phyloP scores from a whole-genome alignment of 345 rosid species.

The Iberis pinnata region DNA sequence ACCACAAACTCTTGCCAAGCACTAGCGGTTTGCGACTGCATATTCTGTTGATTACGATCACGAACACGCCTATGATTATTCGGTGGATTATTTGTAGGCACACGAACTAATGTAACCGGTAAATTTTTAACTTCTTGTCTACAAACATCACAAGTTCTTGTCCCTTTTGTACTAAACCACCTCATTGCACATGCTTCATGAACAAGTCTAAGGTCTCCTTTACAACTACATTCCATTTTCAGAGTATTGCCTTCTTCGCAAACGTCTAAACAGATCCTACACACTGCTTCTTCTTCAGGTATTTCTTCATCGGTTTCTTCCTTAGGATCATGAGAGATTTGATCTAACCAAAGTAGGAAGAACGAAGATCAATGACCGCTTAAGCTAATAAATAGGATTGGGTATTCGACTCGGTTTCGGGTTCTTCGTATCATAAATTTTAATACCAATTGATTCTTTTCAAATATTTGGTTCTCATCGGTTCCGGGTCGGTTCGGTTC shows the following conservation, averaged over 20 bases:
- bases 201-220: conserved; percentile 82
- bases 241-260: conserved; percentile 84
- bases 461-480: too few relatives aligned
- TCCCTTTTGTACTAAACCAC: conserved; percentile 88
- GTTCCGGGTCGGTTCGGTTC: too few relatives aligned
- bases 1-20: conserved; percentile 98
- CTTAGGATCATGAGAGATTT: conserved; percentile 40
- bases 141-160: conserved; percentile 84
- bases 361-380: too few relatives aligned
- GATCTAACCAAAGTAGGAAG: conserved; percentile 42
- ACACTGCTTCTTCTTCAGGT: conserved; percentile 90
- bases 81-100: conserved; percentile 33
- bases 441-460: too few relatives aligned
- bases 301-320: conserved; percentile 81
- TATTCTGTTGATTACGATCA: conserved; percentile 43
- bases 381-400: too few relatives aligned
- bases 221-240: conserved; percentile 97
- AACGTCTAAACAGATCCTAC: conserved; percentile 80
- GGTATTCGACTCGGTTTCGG: too few relatives aligned
- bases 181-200: conserved; percentile 84
- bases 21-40: conserved; percentile 49
- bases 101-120: conserved; percentile 81
- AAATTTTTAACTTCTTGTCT: conserved; percentile 75
- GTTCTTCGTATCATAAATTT: too few relatives aligned
- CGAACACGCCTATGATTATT: conserved; percentile 42